phyloP scores from a whole-genome alignment of 2,329 filamentous ascomycete species.

The Aspergillus sp. region DNA sequence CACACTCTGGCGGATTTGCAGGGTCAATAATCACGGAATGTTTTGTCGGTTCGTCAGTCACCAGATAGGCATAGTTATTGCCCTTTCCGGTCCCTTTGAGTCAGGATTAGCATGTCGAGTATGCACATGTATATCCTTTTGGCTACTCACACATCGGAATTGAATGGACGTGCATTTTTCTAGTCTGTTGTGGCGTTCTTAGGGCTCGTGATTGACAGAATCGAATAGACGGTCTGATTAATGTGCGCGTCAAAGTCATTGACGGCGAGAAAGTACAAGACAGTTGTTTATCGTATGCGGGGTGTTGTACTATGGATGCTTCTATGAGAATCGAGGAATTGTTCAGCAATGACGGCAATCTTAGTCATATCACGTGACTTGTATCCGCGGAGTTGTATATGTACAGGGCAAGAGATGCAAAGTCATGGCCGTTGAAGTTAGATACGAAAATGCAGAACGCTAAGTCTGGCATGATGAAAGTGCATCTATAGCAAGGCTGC shows the following conservation, averaged over 20 bases:
- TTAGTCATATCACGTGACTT: conserved; percentile 7
- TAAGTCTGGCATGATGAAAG: no score
- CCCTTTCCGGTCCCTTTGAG: conserved; percentile 30
- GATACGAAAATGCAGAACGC: no score
- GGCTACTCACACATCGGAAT: conserved; percentile 47
- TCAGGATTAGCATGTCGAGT: neutral
- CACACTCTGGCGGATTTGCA: conserved; percentile 45
- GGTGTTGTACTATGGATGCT: neutral
- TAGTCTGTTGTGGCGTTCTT: conserved; percentile 7
- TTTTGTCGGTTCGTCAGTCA: conserved; percentile 44
- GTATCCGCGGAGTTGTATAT: no score
- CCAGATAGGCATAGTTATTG: conserved; percentile 49
- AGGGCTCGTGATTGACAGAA: conserved; percentile 2
- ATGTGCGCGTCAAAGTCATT: conserved; percentile 25
- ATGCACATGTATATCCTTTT: neutral
- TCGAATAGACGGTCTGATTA: conserved; percentile 12
- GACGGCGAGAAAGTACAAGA: conserved; percentile 5
- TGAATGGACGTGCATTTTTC: conserved; percentile 46
- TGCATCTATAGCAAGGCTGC: no score
- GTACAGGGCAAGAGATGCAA: no score
- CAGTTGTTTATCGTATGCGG: neutral
- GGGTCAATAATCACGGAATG: conserved; percentile 47
- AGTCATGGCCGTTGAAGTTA: no score
- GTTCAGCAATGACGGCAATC: conserved; percentile 2
- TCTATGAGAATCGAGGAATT: neutral